Evolutionary conservation across 352 stramenopile species (phyloP).

Genomic region (Globisporangium solare): DNA sequence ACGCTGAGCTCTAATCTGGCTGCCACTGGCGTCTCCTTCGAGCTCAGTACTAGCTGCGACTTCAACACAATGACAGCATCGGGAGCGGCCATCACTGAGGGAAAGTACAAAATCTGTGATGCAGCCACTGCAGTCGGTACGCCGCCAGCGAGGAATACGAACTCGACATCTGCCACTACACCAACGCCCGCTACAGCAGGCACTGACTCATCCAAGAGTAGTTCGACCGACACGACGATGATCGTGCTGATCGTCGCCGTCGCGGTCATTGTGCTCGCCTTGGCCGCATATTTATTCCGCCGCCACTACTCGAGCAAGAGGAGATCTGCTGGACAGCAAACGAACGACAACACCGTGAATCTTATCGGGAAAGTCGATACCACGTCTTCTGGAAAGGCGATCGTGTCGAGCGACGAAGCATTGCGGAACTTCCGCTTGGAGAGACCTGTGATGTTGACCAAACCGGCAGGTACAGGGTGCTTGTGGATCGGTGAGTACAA

Average conservation of each 20-base stretch:
- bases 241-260: conserved; percentile 49
- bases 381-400: conserved; percentile 32
- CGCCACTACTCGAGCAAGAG: conserved; percentile 27
- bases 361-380: conserved; percentile 45
- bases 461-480: conserved; percentile 39
- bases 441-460: conserved; percentile 46
- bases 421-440: conserved; percentile 46
- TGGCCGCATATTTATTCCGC: conserved; percentile 37
- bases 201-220: background rate
- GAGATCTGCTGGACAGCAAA: background rate
- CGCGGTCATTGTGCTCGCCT: conserved; percentile 25
- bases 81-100: conserved; percentile 6
- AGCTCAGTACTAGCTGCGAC: conserved; percentile 10
- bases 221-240: conserved; percentile 27
- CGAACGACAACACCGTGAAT: conserved; percentile 30
- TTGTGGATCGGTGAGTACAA: conserved; percentile 62
- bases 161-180: background rate
- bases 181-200: background rate
- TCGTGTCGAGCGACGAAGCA: conserved; percentile 65
- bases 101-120: conserved; percentile 17
- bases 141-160: background rate
- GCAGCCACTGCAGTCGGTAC: conserved; percentile 6
- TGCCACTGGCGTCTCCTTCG: conserved; percentile 6
- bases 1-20: conserved; percentile 9
- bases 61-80: conserved; percentile 10